Evolutionary conservation across 176 grass and related monocot species (phyloP).

Genomic region (Phoenix dactylifera): DNA sequence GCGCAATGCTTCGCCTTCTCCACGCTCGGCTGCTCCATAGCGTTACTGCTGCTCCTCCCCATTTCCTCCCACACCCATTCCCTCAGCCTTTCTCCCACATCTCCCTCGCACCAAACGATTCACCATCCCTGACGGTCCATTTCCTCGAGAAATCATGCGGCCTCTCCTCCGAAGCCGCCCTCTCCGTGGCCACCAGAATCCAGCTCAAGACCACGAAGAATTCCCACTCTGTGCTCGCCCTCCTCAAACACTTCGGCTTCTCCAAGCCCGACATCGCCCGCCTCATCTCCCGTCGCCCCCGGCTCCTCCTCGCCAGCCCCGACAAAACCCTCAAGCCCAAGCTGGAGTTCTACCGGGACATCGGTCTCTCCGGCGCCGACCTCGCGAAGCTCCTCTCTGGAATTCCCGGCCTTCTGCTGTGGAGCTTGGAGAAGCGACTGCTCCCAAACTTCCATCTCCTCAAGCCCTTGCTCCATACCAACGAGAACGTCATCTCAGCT

Average conservation of each 20-base stretch:
- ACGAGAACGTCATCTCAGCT: neutral
- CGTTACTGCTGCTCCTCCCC: too few relatives aligned
- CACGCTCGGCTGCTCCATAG: too few relatives aligned
- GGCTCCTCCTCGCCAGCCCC: neutral
- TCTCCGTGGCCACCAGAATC: neutral
- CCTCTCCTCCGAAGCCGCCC: neutral
- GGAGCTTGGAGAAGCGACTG: slow-evolving; percentile 1
- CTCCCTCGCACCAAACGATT: too few relatives aligned
- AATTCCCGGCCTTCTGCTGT: neutral
- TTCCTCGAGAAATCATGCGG: slow-evolving; percentile 1
- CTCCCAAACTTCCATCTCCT: neutral
- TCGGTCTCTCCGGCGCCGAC: neutral
- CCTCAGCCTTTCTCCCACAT: too few relatives aligned
- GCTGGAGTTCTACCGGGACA: slow-evolving; percentile 2
- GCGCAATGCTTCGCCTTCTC: too few relatives aligned
- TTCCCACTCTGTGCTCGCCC: neutral
- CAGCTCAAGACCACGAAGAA: neutral
- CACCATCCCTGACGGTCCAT: too few relatives aligned
- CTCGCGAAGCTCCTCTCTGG: neutral
- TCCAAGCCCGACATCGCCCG: neutral
- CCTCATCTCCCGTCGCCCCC: neutral
- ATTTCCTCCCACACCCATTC: too few relatives aligned
- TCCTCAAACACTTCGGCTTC: slow-evolving; percentile 5
- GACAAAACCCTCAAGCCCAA: neutral
- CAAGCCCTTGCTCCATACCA: neutral